Base-by-base conservation (phyloP, 192 early-diverging fungal species). In the Dimargaris xerosporica region DNA sequence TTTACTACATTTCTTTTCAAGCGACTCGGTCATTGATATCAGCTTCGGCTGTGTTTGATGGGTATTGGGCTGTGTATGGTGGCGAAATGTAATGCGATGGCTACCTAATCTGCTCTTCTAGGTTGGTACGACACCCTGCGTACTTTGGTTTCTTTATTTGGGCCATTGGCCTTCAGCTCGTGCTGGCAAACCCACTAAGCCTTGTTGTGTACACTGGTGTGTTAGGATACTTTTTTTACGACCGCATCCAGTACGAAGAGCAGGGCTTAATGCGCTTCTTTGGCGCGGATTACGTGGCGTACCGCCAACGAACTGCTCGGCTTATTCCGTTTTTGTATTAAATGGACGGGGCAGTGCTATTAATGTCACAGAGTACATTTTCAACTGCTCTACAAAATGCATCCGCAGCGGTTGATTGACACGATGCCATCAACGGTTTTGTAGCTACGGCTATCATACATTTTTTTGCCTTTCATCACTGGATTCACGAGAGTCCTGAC, bases 111-210 rank as follows among this genome's bases (percentile, higher is more conserved):
- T 41, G 28, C 44, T 31, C 19, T 5, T 43, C 45, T 68, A 86
- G 85, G 39, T 54, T 82, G 29, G 81, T 94, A 67, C 82, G 95
- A 25, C 95, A 98, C 66, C 95, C 95, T 15, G 86, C 91, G 15
- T 98, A 98, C 65, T 90, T 93, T 64, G 92, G 88, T 31, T 98
- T 95, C 69, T 96, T 89, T 66, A 87, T 88, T 68, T 98, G 91
- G 91, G 91, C 82, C 4, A 50, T 87, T 13, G 82, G 84, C 25
- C 79, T 86, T 19, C 92, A 96, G 65, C 31, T 90, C 7, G 66
- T 90, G 63, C 72, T 93, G 52, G 74, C 76, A 44, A 98, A 98
- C 69, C 88, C 88, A 0, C 62, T 96, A 12, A 86, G 84, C 34
- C 62, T 82, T n/a, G 61, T 80, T 11, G 78, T 72, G 10, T 95